Evolutionary conservation across 768 basidiomycete genomes (phyloP), one percentile per base, ranked within the genome.

Genomic region (Suillus americanus): DNA sequence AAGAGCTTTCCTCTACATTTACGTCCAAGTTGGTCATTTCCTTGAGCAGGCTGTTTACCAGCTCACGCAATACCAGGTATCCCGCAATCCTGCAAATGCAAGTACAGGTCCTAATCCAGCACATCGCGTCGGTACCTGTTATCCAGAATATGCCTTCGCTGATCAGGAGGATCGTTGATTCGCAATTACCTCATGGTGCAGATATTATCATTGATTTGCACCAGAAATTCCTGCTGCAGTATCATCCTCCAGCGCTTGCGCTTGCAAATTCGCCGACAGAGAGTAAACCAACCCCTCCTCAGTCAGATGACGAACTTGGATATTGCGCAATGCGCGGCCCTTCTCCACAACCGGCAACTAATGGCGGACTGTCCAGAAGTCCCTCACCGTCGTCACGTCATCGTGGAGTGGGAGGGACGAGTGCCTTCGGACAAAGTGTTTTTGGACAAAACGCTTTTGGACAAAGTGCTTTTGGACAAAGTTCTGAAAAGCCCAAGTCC

Each of bases 131-230:
- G 0, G 61, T 41, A 3, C 14, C 62, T 0, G 65, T 74, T 9
- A 65, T 69, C 14, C 5, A 62, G 23, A 66, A 56, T 0, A 64
- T 74, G 6, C 60, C 66, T 7, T 51, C 37, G 3, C 43, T 75
- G 5, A 61, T 67, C 5, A 65, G 8, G 41, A 63, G 69, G 33
- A 70, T 72, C 8, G 70, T 66, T 1, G 45, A 66, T 20, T 65
- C 64, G 40, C 66, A 65, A 8, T 33, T 74, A 7, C 59, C 61
- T 3, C 74, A 75, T 23, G 74, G 73, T 1, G 67, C 72, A 0
- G 64, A 69, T 2, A 68, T 75, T 46, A 54, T 75, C 12, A 25
- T 72, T 33, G 74, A 66, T 16, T 61, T 73, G 6, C 68, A 72
- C 18, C 13, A 59, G 1, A 66, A 74, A 54, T 2, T 73, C 5